phyloP scores from a whole-genome alignment of 2,329 filamentous ascomycete genomes.

The Epichloe festucae region DNA sequence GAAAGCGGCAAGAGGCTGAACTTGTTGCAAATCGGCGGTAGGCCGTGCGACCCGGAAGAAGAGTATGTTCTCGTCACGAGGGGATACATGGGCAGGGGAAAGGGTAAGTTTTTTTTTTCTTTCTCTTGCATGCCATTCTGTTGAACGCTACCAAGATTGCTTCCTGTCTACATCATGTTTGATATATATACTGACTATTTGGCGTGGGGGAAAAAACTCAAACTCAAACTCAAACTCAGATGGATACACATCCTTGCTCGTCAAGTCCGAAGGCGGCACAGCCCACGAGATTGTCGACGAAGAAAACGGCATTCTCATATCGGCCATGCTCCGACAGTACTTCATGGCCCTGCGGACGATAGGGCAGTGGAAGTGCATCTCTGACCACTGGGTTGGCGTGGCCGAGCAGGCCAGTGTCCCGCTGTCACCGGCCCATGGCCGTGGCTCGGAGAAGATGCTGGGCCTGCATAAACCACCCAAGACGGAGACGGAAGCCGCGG shows the following conservation, averaged over 20 bases:
- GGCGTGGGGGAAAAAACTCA: background rate
- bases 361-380: conserved; percentile 65
- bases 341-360: conserved; percentile 77
- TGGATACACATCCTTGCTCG: conserved; percentile 65
- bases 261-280: conserved; percentile 60
- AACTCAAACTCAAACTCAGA: conserved; percentile 30
- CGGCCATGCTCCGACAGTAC: conserved; percentile 77
- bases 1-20: conserved; percentile 50
- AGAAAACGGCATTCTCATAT: conserved; percentile 78
- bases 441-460: conserved; percentile 23
- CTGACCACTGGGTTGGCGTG: conserved; percentile 54
- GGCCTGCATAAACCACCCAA: conserved; percentile 9
- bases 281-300: conserved; percentile 71
- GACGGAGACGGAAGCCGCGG: conserved; percentile 9
- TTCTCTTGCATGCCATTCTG: background rate
- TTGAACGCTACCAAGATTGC: background rate
- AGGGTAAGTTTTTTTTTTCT: conserved; percentile 26
- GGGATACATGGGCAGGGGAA: conserved; percentile 81
- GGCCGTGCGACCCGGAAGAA: conserved; percentile 46
- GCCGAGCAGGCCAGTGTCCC: conserved; percentile 44
- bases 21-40: conserved; percentile 45
- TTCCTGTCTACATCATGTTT: background rate
- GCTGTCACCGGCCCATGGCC: conserved; percentile 12
- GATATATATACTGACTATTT: background rate
- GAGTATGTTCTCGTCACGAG: conserved; percentile 66